Evolutionary conservation across 164 flowering plant genomes (phyloP).

Genomic region (Litsea cubeba): DNA sequence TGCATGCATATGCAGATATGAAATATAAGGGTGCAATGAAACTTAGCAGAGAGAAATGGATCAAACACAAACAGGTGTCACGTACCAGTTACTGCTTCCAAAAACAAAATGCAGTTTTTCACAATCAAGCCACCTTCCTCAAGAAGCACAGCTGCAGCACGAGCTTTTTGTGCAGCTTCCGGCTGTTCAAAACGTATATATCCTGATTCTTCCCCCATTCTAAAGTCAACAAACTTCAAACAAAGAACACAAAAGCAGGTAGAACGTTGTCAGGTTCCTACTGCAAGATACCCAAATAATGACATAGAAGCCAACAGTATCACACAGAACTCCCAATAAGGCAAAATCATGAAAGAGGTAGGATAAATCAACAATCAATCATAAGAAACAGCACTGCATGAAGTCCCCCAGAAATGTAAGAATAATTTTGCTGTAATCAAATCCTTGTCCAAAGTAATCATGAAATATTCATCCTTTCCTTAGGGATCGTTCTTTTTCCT

Average conservation of each 20-base stretch:
- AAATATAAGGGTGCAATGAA: not conserved
- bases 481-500: no score
- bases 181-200: slow-evolving; percentile 76
- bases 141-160: slow-evolving; percentile 80
- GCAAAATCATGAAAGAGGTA: not conserved
- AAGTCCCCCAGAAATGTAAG: no score
- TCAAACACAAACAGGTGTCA: not conserved
- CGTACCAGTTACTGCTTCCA: slow-evolving; percentile 85
- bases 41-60: not conserved
- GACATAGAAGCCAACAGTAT: not conserved
- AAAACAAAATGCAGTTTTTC: slow-evolving; percentile 58
- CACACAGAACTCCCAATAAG: not conserved
- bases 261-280: slow-evolving; percentile 5
- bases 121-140: slow-evolving; percentile 72
- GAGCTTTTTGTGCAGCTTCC: slow-evolving; percentile 82
- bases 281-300: not conserved
- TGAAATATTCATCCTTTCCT: no score
- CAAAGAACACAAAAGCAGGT: not conserved
- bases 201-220: slow-evolving; percentile 73
- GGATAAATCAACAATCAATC: not conserved
- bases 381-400: no score
- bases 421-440: no score
- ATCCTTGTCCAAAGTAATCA: no score
- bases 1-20: not conserved
- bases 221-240: slow-evolving; percentile 75